Evolutionary conservation across 2,329 filamentous ascomycete species (phyloP).

Genomic region (Arthrobotrys iridis): DNA sequence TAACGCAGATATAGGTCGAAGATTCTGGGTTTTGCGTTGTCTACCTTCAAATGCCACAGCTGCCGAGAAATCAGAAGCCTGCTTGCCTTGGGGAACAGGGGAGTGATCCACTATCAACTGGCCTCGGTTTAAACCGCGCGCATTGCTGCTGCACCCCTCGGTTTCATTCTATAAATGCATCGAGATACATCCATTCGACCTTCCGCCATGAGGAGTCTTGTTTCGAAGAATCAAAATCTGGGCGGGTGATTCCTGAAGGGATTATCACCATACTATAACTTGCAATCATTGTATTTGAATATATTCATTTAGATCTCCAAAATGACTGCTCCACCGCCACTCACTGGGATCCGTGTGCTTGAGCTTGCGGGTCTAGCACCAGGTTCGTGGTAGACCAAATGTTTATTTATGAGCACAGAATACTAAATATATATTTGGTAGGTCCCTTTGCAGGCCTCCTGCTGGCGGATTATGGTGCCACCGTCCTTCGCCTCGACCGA

Average conservation of each 20-base stretch:
- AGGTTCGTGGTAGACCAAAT: constrained; percentile 60
- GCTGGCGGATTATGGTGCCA: constrained; percentile 87
- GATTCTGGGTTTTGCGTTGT: neutral
- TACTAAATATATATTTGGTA: constrained; percentile 65
- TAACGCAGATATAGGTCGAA: too few relatives aligned
- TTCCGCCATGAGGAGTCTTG: neutral
- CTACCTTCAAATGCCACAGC: neutral
- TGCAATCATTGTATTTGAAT: neutral
- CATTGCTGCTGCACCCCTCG: constrained; percentile 3
- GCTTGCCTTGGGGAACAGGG: neutral
- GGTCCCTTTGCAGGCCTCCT: constrained; percentile 68
- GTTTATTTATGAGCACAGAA: neutral
- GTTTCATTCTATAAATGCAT: neutral
- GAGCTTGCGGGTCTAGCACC: constrained; percentile 70
- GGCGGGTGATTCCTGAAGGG: neutral
- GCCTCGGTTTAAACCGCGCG: constrained; percentile 19
- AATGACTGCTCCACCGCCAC: constrained; percentile 61
- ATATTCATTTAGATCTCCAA: neutral
- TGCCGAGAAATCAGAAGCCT: constrained; percentile 1
- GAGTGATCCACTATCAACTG: neutral
- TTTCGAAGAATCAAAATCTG: neutral
- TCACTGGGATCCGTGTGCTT: constrained; percentile 70
- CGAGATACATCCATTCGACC: neutral
- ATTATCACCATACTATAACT: neutral
- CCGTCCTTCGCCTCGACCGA: constrained; percentile 86